These are phyloP conservation scores for Fusarium acutatum DNA, from an alignment of 2,329 filamentous ascomycete species.

Conservation along the genomic window DNA sequence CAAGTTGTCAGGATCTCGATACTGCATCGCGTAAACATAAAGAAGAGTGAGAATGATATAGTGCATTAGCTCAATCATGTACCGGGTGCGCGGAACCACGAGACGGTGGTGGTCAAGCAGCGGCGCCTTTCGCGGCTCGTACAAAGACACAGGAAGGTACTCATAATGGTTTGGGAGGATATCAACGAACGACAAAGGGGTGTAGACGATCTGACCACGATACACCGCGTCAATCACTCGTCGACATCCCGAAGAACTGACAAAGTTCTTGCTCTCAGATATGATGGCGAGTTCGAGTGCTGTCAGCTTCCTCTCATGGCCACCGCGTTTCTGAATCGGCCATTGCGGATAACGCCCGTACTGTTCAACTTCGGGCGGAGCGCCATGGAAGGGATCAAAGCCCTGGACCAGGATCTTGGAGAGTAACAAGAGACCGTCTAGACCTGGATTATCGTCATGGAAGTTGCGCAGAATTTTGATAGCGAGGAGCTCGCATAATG, in stretches of 20 bases:
- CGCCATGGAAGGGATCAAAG: conserved; percentile 75
- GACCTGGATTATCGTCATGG: conserved; percentile 70
- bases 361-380: conserved; percentile 64
- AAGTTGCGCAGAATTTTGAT: conserved; percentile 71
- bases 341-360: conserved; percentile 53
- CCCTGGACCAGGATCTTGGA: conserved; percentile 74
- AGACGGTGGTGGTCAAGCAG: conserved; percentile 75
- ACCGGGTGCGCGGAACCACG: conserved; percentile 72
- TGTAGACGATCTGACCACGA: conserved; percentile 72
- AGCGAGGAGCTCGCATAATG: conserved; percentile 73
- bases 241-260: conserved; percentile 70
- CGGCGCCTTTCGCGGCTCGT: conserved; percentile 70
- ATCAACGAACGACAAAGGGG: conserved; percentile 73
- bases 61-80: conserved; percentile 69
- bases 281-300: conserved; percentile 77
- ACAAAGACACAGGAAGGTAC: conserved; percentile 71
- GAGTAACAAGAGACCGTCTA: conserved; percentile 67
- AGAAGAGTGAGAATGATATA: conserved; percentile 68
- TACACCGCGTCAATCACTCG: conserved; percentile 76
- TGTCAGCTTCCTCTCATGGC: conserved; percentile 64
- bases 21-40: conserved; percentile 69
- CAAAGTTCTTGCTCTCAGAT: conserved; percentile 72
- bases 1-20: conserved; percentile 54
- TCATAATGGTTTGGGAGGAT: conserved; percentile 78
- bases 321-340: conserved; percentile 50